phyloP scores from a whole-genome alignment of 495 filamentous ascomycete genomes.

The Hypoxylon lienhwacheense region DNA sequence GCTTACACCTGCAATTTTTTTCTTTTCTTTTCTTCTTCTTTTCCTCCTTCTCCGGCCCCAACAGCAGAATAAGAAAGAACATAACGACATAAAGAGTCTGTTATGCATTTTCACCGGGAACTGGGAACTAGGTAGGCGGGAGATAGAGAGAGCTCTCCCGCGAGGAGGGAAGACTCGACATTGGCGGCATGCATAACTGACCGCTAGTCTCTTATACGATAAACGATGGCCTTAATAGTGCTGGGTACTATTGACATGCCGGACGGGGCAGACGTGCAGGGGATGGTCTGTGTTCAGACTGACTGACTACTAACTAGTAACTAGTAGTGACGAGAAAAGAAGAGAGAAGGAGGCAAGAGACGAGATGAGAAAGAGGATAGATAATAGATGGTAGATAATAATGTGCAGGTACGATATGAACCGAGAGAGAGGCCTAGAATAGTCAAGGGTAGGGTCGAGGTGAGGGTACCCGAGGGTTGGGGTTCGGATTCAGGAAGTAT shows the following conservation, averaged over 20 bases:
- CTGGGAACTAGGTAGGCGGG: too few species aligned
- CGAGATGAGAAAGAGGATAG: too few species aligned
- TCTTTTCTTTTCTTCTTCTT: slow-evolving; percentile 1
- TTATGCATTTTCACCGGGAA: too few species aligned
- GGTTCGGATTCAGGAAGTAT: slow-evolving; percentile 16
- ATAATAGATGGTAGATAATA: too few species aligned
- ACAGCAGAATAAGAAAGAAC: too few species aligned
- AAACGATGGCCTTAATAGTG: too few species aligned
- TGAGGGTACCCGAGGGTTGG: slow-evolving; percentile 18
- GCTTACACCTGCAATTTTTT: slow-evolving; percentile 25
- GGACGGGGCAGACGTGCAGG: slow-evolving; percentile 17
- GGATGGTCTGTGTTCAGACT: slow-evolving; percentile 14
- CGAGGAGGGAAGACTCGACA: slow-evolving; percentile 1
- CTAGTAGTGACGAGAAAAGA: background rate
- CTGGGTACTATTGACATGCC: slow-evolving; percentile 23
- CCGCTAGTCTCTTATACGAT: slow-evolving; percentile 29
- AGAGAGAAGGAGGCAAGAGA: slow-evolving; percentile 2
- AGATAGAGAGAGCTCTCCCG: slow-evolving; percentile 8
- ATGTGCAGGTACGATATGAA: too few species aligned
- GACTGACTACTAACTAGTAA: slow-evolving; percentile 13
- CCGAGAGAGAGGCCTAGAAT: too few species aligned
- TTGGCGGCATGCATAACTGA: slow-evolving; percentile 25
- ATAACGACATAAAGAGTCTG: too few species aligned
- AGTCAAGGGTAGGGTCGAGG: slow-evolving; percentile 1
- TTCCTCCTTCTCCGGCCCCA: too few species aligned